A percentile compares a stretch with the other conserved stretches of the same genome.
Conservation (phyloP, 2,329 filamentous ascomycete genomes). For the Cercospora citrullina region DNA sequence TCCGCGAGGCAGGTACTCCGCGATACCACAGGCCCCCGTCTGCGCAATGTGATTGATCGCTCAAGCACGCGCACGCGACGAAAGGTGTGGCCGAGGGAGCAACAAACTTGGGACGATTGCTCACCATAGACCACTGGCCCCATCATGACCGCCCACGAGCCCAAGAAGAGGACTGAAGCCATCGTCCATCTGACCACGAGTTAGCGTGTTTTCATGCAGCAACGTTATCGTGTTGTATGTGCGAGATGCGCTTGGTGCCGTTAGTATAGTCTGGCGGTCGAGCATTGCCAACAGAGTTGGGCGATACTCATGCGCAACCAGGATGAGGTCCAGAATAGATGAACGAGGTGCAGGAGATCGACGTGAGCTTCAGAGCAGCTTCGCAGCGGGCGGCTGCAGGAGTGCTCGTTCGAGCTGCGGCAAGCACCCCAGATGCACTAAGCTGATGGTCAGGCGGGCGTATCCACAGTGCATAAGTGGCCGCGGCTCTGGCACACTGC, state of each 20-base stretch:
- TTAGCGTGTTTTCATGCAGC: slow-evolving; percentile 39
- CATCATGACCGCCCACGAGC: slow-evolving; percentile 93
- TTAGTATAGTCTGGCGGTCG: not conserved
- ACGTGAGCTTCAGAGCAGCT: slow-evolving; percentile 24
- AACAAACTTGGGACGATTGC: slow-evolving; percentile 30
- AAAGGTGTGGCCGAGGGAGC: slow-evolving; percentile 20
- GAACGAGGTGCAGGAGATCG: slow-evolving; percentile 27
- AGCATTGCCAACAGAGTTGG: not conserved
- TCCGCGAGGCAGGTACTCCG: slow-evolving; percentile 20
- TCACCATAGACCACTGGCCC: slow-evolving; percentile 75
- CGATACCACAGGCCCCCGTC: slow-evolving; percentile 14
- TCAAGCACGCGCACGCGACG: slow-evolving; percentile 18
- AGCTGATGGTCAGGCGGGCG: slow-evolving; percentile 38
- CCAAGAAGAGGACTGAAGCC: slow-evolving; percentile 84
- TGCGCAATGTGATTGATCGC: slow-evolving; percentile 24
- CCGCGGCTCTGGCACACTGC: slow-evolving; percentile 27
- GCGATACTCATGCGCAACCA: slow-evolving; percentile 11
- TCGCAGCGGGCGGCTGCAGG: slow-evolving; percentile 29
- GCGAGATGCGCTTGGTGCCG: not conserved
- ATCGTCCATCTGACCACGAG: slow-evolving; percentile 77
- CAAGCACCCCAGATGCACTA: slow-evolving; percentile 31
- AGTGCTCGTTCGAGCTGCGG: slow-evolving; percentile 24
- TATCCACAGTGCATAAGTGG: slow-evolving; percentile 36
- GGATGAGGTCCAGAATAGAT: slow-evolving; percentile 16
- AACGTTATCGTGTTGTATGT: not conserved